phyloP scores from a whole-genome alignment of 208 protist species.

The Trichomonas tenax region DNA sequence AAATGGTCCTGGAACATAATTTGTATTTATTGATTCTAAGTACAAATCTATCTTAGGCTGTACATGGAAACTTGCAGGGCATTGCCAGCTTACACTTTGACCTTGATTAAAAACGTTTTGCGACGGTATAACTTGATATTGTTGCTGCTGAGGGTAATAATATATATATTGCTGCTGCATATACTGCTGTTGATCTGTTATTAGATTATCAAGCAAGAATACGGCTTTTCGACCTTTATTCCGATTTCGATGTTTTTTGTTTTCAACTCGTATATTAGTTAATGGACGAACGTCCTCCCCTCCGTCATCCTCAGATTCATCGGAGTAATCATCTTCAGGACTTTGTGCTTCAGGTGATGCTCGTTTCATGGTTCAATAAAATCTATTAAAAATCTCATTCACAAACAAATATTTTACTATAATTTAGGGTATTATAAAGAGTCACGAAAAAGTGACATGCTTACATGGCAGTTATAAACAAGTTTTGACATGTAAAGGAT shows the following conservation, averaged over 20 bases:
- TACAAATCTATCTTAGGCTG: neutral
- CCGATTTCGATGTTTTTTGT: neutral
- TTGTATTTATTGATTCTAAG: neutral
- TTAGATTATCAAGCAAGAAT: neutral
- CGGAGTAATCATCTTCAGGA: neutral
- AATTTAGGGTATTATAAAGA: too few species aligned
- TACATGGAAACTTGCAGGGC: neutral
- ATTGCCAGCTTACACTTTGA: neutral
- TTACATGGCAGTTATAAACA: too few species aligned
- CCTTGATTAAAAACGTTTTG: neutral
- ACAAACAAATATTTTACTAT: too few species aligned
- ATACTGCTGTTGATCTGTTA: neutral
- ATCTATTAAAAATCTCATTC: too few species aligned
- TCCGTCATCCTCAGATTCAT: neutral
- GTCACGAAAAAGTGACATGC: too few species aligned
- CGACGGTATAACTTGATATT: neutral
- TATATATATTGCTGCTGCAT: neutral
- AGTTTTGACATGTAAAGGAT: too few species aligned
- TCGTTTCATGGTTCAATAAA: too few species aligned
- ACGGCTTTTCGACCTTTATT: neutral
- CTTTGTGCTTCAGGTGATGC: neutral
- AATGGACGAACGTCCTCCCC: neutral
- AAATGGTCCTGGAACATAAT: neutral
- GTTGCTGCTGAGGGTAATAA: neutral
- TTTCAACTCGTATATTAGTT: neutral